Evolutionary conservation across 2,329 filamentous ascomycete species (phyloP).

Genomic region (Penicillium aurantiogriseum): DNA sequence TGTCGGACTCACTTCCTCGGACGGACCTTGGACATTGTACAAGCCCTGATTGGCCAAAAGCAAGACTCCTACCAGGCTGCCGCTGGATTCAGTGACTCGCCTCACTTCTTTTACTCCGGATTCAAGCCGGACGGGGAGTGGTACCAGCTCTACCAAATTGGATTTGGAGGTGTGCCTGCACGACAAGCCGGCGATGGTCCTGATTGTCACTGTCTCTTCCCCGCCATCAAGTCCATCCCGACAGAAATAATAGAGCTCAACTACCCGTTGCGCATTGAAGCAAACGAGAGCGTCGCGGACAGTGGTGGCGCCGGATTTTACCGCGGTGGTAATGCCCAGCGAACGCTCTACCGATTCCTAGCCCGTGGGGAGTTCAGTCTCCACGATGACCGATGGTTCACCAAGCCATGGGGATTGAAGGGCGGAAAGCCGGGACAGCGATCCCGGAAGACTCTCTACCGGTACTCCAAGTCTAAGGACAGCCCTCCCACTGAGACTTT

Average conservation of each 20-base stretch:
- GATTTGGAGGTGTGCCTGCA: slow-evolving; percentile 51
- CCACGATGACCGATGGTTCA: slow-evolving; percentile 53
- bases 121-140: slow-evolving; percentile 51
- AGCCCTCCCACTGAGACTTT: slow-evolving; percentile 29
- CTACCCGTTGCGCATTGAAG: slow-evolving; percentile 51
- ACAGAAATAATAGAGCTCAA: slow-evolving; percentile 51
- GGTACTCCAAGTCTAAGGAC: slow-evolving; percentile 39
- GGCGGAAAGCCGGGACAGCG: slow-evolving; percentile 48
- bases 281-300: slow-evolving; percentile 50
- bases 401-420: slow-evolving; percentile 52
- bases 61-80: slow-evolving; percentile 49
- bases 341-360: slow-evolving; percentile 50
- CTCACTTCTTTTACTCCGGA: slow-evolving; percentile 53
- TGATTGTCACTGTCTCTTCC: slow-evolving; percentile 53
- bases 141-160: slow-evolving; percentile 53
- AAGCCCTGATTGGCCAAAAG: slow-evolving; percentile 51
- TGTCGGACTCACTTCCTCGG: slow-evolving; percentile 52
- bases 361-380: slow-evolving; percentile 49
- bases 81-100: slow-evolving; percentile 52
- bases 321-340: slow-evolving; percentile 51
- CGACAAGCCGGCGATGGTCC: slow-evolving; percentile 49
- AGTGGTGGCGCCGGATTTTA: slow-evolving; percentile 50
- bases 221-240: slow-evolving; percentile 52
- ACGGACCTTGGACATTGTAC: slow-evolving; percentile 51
- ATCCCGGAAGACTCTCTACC: slow-evolving; percentile 41